Conservation (phyloP, 768 basidiomycete genomes). For the Polyporus arcularius region DNA sequence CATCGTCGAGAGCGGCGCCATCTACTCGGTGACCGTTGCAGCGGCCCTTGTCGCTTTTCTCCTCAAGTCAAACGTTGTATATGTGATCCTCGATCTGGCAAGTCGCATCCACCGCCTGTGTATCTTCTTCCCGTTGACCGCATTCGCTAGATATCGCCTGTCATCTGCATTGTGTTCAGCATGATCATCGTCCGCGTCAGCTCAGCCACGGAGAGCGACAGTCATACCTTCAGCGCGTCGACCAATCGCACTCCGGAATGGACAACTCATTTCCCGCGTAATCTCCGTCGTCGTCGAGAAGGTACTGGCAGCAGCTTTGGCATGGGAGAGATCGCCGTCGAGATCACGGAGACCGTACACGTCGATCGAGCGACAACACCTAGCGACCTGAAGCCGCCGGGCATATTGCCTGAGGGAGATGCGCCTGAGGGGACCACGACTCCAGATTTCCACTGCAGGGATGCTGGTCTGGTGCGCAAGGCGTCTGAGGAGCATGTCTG, state of each 20-base stretch:
- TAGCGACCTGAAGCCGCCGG: background rate
- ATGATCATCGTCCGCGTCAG: conserved; percentile 16
- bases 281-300: conserved; percentile 1
- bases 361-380: background rate
- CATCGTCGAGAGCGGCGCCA: conserved; percentile 38
- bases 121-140: background rate
- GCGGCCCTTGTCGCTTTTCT: conserved; percentile 34
- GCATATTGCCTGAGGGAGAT: background rate
- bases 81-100: conserved; percentile 39
- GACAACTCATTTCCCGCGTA: background rate
- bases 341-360: conserved; percentile 13
- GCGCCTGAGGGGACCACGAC: too few species aligned
- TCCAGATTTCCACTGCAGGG: too few species aligned
- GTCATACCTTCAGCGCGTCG: background rate
- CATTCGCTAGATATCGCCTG: conserved; percentile 3
- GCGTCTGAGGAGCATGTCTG: too few species aligned
- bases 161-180: conserved; percentile 15
- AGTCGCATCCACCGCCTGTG: conserved; percentile 4
- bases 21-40: conserved; percentile 39
- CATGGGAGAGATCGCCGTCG: conserved; percentile 8
- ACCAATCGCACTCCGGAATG: background rate
- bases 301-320: background rate
- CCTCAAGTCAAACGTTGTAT: conserved; percentile 31
- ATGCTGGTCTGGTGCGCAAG: too few species aligned
- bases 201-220: conserved; percentile 1